Base-by-base conservation (phyloP, 2,329 filamentous ascomycete genomes). In the Curvularia eragrostidis region DNA sequence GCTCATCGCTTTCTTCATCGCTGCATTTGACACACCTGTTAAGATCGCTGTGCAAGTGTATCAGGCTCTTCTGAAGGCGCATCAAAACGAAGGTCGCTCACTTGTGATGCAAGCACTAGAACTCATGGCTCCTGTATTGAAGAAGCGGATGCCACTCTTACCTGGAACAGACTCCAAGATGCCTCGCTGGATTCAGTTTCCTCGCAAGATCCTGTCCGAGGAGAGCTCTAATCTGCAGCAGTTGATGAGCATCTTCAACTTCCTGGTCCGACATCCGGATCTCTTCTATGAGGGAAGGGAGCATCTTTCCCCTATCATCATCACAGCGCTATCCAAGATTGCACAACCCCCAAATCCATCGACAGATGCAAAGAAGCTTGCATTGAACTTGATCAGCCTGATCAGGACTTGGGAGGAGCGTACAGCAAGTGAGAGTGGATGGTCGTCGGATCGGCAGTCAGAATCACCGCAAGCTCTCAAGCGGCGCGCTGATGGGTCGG, bases 31-130 rank as follows among this genome's bases (percentile, higher is more conserved):
- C 68, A 98, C 95, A 0, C 96, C 95, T 0, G 85, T 91, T 12
- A 99, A 98, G 83, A 98, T 99, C 54, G 93, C 95, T 3, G 90
- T 91, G 19, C 94, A 98, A 75, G 93, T 99, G 21, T 99, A 99
- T 73, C 89, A 95, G 63, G 93, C 93, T 2, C 83, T 99, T 15
- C 80, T 99, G 23, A 91, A 92, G 76, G 93, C 94, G 1, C 96
- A 96, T 72, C 94, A 98, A 74, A 96, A 96, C 58, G 95, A 99
- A 78, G 95, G 94, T 19, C 88, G 94, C 54, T 88, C 92, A 12
- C 81, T 99, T 54, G 94, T 99, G 15, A 96, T 93, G 41, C 96
- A 99, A 74, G 94, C 94, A 5, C 82, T 99, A 43, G 95, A 99
- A 76, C 85, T 99, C 38, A 89, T 99, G 71, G 93, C 95, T n/a